Percentiles rank a stretch among this genome's conserved stretches.
Evolutionary conservation across 2,329 filamentous ascomycete genomes (phyloP).

Genomic region (Colletotrichum kahawae): DNA sequence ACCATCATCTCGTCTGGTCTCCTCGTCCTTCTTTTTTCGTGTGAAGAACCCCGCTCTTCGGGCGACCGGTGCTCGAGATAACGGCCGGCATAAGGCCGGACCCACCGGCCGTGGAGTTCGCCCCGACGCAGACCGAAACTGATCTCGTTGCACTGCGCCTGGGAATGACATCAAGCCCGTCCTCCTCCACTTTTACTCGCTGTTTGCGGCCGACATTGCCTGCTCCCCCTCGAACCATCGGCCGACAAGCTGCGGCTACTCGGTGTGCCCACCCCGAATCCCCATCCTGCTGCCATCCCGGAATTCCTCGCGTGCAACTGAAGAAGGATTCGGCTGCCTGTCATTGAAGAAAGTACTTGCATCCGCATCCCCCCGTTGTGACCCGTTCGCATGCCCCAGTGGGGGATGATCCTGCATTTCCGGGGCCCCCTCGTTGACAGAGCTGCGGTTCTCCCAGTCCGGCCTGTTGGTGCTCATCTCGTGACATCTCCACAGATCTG

Average conservation of each 20-base stretch:
- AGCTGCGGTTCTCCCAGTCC: conserved; percentile 13
- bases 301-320: background rate
- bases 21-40: background rate
- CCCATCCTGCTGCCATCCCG: background rate
- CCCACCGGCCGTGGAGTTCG: conserved; percentile 14
- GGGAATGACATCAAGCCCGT: conserved; percentile 19
- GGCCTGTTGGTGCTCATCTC: conserved; percentile 18
- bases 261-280: conserved; percentile 9
- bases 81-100: conserved; percentile 20
- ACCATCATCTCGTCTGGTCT: background rate
- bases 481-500: conserved; percentile 23
- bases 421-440: conserved; percentile 15
- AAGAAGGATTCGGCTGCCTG: conserved; percentile 1
- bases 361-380: background rate
- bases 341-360: background rate
- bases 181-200: conserved; percentile 10
- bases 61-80: conserved; percentile 16
- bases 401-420: conserved; percentile 8
- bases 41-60: background rate
- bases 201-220: conserved; percentile 8
- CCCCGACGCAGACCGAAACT: conserved; percentile 19
- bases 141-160: conserved; percentile 2
- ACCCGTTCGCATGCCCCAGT: conserved; percentile 18
- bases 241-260: conserved; percentile 1
- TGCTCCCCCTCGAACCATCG: background rate